Evolutionary conservation across 805 yeast genomes (phyloP).

Genomic region (Candida coleopterorum): DNA sequence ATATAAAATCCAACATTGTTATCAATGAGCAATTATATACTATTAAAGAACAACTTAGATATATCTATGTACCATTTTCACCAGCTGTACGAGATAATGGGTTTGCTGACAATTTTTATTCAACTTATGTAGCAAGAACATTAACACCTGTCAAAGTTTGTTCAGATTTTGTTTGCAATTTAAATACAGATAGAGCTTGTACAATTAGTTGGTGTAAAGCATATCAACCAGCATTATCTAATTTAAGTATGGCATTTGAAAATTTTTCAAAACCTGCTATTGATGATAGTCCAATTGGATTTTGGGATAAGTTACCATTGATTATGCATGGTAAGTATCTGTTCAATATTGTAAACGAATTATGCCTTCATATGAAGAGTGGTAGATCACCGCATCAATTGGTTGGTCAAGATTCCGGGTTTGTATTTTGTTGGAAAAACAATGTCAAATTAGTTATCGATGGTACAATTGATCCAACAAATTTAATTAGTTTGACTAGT

Average conservation of each 20-base stretch:
- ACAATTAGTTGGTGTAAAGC: slow-evolving; percentile 62
- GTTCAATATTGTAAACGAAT: slow-evolving; percentile 45
- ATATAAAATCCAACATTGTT: slow-evolving; percentile 43
- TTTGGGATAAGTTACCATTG: slow-evolving; percentile 53
- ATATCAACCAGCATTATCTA: slow-evolving; percentile 54
- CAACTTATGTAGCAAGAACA: slow-evolving; percentile 55
- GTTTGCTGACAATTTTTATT: slow-evolving; percentile 46
- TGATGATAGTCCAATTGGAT: slow-evolving; percentile 42
- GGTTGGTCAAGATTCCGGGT: slow-evolving; percentile 56
- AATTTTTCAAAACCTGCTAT: slow-evolving; percentile 42
- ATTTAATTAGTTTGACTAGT: slow-evolving; percentile 51
- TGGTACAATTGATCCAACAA: slow-evolving; percentile 44
- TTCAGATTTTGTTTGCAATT: slow-evolving; percentile 43
- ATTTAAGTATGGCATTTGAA: slow-evolving; percentile 40
- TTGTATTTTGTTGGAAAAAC: slow-evolving; percentile 61
- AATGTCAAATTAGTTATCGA: slow-evolving; percentile 48
- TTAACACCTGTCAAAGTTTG: slow-evolving; percentile 57
- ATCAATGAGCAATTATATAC: slow-evolving; percentile 53
- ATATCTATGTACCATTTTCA: slow-evolving; percentile 54
- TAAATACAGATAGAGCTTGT: slow-evolving; percentile 45
- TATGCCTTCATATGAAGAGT: slow-evolving; percentile 62
- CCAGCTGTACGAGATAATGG: slow-evolving; percentile 40
- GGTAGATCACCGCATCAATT: slow-evolving; percentile 55
- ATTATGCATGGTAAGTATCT: slow-evolving; percentile 49
- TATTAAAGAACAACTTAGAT: slow-evolving; percentile 40